These are phyloP conservation scores for Scopulariopsis brevicaulis DNA, from an alignment of 2,329 filamentous ascomycete species.

Conservation along the genomic window DNA sequence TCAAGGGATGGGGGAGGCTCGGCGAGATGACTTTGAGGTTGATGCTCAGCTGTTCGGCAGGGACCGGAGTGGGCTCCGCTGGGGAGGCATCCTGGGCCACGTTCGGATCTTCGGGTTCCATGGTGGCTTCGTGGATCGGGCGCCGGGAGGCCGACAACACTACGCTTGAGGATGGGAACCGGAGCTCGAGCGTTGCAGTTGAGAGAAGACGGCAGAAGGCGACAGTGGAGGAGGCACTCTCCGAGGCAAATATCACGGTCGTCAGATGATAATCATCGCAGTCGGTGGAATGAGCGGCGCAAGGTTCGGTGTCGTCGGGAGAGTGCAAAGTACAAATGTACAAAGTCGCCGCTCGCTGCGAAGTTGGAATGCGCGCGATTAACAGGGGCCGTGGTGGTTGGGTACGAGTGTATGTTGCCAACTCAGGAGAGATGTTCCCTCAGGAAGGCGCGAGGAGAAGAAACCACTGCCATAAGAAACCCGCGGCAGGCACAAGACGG, in stretches of 20 bases:
- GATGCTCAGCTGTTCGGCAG: constrained; percentile 26
- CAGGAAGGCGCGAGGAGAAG: neutral
- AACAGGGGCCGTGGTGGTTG: neutral
- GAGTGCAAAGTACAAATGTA: too few relatives aligned
- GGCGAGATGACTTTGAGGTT: constrained; percentile 50
- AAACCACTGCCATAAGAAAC: neutral
- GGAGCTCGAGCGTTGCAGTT: neutral
- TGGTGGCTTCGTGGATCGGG: neutral
- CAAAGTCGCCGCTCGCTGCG: too few relatives aligned
- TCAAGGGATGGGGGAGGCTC: constrained; percentile 36
- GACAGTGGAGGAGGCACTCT: neutral
- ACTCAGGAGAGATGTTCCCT: neutral
- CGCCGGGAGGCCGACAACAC: neutral
- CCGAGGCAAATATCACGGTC: neutral
- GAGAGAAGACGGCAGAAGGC: neutral
- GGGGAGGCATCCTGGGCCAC: neutral
- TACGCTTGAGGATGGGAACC: neutral
- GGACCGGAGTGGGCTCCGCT: constrained; percentile 5
- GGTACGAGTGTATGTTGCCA: neutral
- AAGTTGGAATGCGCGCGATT: too few relatives aligned
- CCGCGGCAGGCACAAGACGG: neutral
- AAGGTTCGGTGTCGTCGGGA: neutral
- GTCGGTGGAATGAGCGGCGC: neutral
- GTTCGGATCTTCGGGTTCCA: constrained; percentile 1
- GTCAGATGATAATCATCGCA: neutral